Conservation (phyloP, 805 yeast genomes). For the Schizosaccharomyces lindneri region DNA sequence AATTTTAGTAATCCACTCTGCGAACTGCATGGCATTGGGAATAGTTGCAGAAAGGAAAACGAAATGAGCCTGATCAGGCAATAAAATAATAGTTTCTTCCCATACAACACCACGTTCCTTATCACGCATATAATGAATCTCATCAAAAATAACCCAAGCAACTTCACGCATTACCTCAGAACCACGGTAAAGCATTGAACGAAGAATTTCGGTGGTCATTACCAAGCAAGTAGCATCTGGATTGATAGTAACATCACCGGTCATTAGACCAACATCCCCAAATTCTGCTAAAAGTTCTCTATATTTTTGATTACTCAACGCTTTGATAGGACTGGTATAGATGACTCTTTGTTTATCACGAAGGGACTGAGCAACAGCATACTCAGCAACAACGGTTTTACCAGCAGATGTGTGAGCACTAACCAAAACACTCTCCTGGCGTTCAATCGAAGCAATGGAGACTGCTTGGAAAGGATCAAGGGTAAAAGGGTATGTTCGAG, state of each 20-base stretch:
- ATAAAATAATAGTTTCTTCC: conserved; percentile 91
- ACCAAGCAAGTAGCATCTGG: conserved; percentile 96
- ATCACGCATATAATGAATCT: conserved; percentile 96
- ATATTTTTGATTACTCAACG: conserved; percentile 79
- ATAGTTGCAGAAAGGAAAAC: conserved; percentile 89
- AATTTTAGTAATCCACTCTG: conserved; percentile 91
- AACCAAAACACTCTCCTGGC: conserved; percentile 81
- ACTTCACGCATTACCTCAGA: conserved; percentile 96
- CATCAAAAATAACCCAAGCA: conserved; percentile 95
- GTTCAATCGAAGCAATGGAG: conserved; percentile 82
- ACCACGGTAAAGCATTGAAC: conserved; percentile 92
- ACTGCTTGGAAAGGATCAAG: conserved; percentile 96
- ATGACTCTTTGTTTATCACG: conserved; percentile 80
- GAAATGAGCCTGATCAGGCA: conserved; percentile 89
- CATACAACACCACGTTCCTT: conserved; percentile 96
- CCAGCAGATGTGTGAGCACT: conserved; percentile 97
- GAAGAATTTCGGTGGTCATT: conserved; percentile 93
- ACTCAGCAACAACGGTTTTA: conserved; percentile 90
- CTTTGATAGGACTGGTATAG: conserved; percentile 87
- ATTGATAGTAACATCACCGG: conserved; percentile 95
- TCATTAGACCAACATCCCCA: conserved; percentile 94
- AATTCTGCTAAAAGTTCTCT: conserved; percentile 79
- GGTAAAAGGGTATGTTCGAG: conserved; percentile 74
- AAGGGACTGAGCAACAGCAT: conserved; percentile 87
- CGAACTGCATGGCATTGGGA: conserved; percentile 95